Percentiles rank a stretch among this genome's conserved stretches.
phyloP scores from a whole-genome alignment of 495 filamentous ascomycete genomes.

The Talaromyces stipitatus region DNA sequence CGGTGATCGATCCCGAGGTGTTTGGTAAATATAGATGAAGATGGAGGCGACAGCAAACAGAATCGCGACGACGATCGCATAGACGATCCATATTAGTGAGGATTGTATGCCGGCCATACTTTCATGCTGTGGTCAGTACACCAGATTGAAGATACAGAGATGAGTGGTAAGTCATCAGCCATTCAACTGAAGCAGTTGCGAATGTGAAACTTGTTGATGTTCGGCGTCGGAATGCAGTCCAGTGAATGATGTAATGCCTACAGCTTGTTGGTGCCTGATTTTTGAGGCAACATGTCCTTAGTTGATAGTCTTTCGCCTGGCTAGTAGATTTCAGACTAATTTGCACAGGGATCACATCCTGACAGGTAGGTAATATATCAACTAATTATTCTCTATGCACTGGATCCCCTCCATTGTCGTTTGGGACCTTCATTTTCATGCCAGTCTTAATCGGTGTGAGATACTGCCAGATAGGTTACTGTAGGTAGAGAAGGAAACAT shows the following conservation, averaged over 20 bases:
- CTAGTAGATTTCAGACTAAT: too few species aligned
- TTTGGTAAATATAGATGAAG: conserved; percentile 83
- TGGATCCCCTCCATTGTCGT: too few species aligned
- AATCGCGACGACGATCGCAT: conserved; percentile 67
- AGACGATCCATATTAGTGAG: conserved; percentile 87
- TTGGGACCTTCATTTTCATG: too few species aligned
- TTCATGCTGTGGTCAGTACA: neutral
- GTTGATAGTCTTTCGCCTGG: too few species aligned
- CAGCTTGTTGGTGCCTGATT: too few species aligned
- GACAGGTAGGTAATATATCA: too few species aligned
- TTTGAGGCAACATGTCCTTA: neutral
- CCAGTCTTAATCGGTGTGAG: too few species aligned
- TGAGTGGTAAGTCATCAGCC: neutral
- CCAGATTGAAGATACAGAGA: neutral
- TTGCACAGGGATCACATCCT: too few species aligned
- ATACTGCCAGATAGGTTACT: too few species aligned
- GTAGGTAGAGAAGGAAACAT: too few species aligned
- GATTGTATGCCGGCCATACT: conserved; percentile 69
- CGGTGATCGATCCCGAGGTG: conserved; percentile 73
- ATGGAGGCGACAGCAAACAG: conserved; percentile 64
- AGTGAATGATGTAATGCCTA: neutral
- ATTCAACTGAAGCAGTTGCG: neutral
- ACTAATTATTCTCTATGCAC: too few species aligned
- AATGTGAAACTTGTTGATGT: neutral
- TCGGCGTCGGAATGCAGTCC: neutral